A percentile compares a stretch with the other conserved stretches of the same genome.
Evolutionary conservation across 1,139 yeast genomes (phyloP).

Genomic region (Taiozyma sp.): DNA sequence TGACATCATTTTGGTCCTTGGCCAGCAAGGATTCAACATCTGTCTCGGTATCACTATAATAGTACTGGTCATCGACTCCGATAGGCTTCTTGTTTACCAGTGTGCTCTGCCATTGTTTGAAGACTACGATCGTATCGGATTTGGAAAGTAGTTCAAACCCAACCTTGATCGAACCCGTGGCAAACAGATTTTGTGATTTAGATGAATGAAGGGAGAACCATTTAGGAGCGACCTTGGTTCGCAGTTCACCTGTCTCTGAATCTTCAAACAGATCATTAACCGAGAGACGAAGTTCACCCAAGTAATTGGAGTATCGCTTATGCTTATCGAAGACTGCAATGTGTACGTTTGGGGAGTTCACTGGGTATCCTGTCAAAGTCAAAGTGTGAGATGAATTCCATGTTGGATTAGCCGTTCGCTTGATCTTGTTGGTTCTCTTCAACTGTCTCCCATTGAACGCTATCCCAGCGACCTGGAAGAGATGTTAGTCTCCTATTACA

Average conservation of each 20-base stretch:
- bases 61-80: slow-evolving; percentile 25
- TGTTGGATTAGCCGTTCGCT: slow-evolving; percentile 28
- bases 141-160: slow-evolving; percentile 42
- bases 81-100: slow-evolving; percentile 10
- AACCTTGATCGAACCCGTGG: slow-evolving; percentile 54
- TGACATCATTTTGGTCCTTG: slow-evolving; percentile 7
- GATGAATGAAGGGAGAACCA: slow-evolving; percentile 53
- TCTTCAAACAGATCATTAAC: slow-evolving; percentile 16
- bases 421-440: slow-evolving; percentile 27
- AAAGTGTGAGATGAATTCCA: slow-evolving; percentile 31
- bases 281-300: slow-evolving; percentile 23
- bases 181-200: slow-evolving; percentile 40
- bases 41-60: slow-evolving; percentile 32
- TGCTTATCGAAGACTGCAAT: slow-evolving; percentile 28
- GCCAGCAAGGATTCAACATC: slow-evolving; percentile 18
- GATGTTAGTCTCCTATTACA: not conserved
- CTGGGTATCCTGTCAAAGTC: slow-evolving; percentile 21
- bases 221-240: slow-evolving; percentile 31
- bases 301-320: slow-evolving; percentile 20
- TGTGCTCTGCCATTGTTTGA: slow-evolving; percentile 17
- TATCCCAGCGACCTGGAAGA: slow-evolving; percentile 15
- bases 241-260: slow-evolving; percentile 11
- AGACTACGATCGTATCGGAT: slow-evolving; percentile 16
- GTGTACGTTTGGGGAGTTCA: slow-evolving; percentile 24
- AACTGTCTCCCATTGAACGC: slow-evolving; percentile 18